Base-by-base conservation (phyloP, 495 filamentous ascomycete genomes). In the Aspergillus panamensis region DNA sequence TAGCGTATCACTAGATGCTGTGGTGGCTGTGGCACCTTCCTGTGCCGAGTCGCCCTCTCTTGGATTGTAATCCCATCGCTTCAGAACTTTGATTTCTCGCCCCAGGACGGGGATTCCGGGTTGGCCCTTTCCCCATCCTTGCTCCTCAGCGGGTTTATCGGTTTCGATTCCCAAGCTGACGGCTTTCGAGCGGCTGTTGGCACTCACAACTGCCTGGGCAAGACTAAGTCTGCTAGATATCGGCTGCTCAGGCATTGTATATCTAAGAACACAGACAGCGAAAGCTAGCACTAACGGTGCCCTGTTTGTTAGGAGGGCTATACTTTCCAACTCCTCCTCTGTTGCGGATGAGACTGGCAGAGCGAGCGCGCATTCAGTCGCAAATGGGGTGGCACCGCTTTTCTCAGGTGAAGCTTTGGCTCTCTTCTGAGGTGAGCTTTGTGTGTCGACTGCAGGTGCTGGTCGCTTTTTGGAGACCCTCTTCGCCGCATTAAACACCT, bases 281-380 rank as follows among this genome's bases (percentile, higher is more conserved):
- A 93, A 94, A 7, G 90, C 90, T 16, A 95, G 74, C 9, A 93
- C 86, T 25, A 95, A 74, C 6, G 90, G 90, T 12, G 90, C 90
- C 35, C 90, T 77, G 65, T 94, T 95, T 9, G 89, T 93, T 44
- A 83, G 70, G 0, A 95, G 61, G 12, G 80, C 70, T n/a, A 79
- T 81, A 9, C 73, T 65, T 6, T 72, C 70, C 10, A 93, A 79
- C 33, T 78, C 73, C 20, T 84, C 80, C 64, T 91, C 88, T 25
- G 82, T 76, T 21, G 65, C 70, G 19, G 63, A 53, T 7, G 73
- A 53, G 4, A 77, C 63, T 0, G 89, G 89, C 3, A 95, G 76
- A 12, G 77, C 73, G 2, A 93, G 78, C 1, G 86, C 83, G 3
- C 72, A 75, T 73, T 93, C 90, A 30, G 85, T 72, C 37, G 86